Base-by-base conservation (phyloP, 2,329 filamentous ascomycete genomes). In the Fusarium sambucinum region DNA sequence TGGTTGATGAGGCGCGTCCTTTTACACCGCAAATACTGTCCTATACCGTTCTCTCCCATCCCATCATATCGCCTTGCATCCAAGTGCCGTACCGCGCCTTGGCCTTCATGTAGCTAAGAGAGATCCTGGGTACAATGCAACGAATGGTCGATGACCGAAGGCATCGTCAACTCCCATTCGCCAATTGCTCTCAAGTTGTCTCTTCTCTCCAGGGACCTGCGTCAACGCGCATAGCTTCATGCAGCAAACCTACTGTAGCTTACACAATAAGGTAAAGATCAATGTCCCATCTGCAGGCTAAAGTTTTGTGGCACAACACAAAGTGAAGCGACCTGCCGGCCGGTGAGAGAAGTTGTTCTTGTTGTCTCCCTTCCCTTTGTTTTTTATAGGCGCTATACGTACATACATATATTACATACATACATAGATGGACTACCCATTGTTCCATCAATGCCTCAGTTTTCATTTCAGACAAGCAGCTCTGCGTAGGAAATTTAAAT, bases 121-220 rank as follows among this genome's bases (percentile, higher is more conserved):
- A 21, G 46, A 60, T 60, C 46, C 55, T 50, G 44, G 38, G 12
- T 35, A 33, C 57, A 46, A 41, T 47, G 19, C 44, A 46, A 37
- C 51, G 38, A 35, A 63, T 52, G 47, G 30, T 59, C 21, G 47
- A 46, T 41, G 45, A 40, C 30, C n/a, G 21, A 64, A 50, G 59
- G 51, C 45, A 57, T 55, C 55, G 33, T 5, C 44, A 53, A 63
- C 48, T 57, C 68, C 55, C 38, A 73, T 74, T 74, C 69, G 72
- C 32, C 69, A 74, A 74, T 74, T 72, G 50, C 38, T 47, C 30
- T 27, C 48, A 56, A 70, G 71, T 76, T 76, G 68, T 70, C 75
- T 76, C 75, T 76, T 75, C 73, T 42, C 63, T 44, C 57, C 30
- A 65, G 66, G 67, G 72, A 75, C 69, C 67, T 73, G 75, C 74